Evolutionary conservation across 768 basidiomycete genomes (phyloP).

Genomic region (Hygrophorus russula): DNA sequence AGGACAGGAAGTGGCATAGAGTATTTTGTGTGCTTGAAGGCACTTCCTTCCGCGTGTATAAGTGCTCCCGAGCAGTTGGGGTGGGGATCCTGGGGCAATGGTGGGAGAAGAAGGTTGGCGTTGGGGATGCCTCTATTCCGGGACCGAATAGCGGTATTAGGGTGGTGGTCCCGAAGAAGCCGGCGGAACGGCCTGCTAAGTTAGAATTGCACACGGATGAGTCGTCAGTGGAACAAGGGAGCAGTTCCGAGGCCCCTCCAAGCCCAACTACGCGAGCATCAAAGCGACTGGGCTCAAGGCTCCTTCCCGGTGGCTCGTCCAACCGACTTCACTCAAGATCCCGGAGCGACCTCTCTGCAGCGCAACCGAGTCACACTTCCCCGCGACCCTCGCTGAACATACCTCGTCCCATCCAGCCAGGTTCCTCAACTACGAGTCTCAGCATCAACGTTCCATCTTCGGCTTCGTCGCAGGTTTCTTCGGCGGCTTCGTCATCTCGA

Average conservation of each 20-base stretch:
- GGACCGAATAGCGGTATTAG: neutral
- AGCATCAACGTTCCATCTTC: neutral
- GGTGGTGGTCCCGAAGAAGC: neutral
- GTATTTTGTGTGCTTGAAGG: constrained; percentile 87
- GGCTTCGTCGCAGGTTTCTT: too few species aligned
- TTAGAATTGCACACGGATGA: neutral
- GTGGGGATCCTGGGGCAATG: constrained; percentile 53
- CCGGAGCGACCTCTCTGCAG: constrained; percentile 1
- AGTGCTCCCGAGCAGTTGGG: constrained; percentile 31
- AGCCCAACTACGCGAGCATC: too few species aligned
- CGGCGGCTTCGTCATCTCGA: neutral
- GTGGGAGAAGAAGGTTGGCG: constrained; percentile 74
- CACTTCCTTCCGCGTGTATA: constrained; percentile 76
- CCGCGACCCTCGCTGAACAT: neutral
- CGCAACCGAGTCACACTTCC: neutral
- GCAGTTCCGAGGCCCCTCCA: neutral
- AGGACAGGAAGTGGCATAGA: constrained; percentile 86
- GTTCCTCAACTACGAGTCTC: neutral
- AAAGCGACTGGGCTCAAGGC: neutral
- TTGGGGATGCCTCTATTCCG: constrained; percentile 36
- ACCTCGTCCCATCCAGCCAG: neutral
- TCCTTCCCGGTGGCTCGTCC: neutral
- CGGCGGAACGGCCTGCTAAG: neutral
- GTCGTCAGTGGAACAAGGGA: neutral
- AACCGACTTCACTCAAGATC: constrained; percentile 1